Evolutionary conservation across 2,329 filamentous ascomycete genomes (phyloP).

Genomic region (Cordyceps farinosa): DNA sequence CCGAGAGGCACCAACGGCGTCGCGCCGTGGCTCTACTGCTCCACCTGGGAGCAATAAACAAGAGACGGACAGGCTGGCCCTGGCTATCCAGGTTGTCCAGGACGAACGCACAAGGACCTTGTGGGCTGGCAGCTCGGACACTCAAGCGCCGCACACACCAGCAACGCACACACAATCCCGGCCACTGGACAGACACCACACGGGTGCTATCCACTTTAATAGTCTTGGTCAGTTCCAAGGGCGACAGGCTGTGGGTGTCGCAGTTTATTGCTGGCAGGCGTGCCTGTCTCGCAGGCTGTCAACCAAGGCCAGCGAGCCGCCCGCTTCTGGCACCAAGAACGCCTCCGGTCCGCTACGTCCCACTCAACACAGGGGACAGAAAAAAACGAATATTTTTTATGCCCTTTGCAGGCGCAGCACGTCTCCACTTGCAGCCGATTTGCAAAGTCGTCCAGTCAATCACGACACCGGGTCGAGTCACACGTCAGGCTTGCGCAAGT

Average conservation of each 20-base stretch:
- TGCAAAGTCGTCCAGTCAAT: conserved; percentile 18
- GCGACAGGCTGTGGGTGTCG: not conserved
- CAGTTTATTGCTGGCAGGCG: not conserved
- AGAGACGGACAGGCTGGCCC: conserved; percentile 6
- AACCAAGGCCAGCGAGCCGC: not conserved
- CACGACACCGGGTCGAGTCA: conserved; percentile 20
- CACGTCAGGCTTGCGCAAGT: conserved; percentile 13
- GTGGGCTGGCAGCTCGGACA: conserved; percentile 14
- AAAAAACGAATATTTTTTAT: conserved; percentile 5
- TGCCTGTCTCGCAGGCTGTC: conserved; percentile 14
- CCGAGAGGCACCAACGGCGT: conserved; percentile 1
- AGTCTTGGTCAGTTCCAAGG: not conserved
- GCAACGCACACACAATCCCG: not conserved
- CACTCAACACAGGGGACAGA: not conserved
- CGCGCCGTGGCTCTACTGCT: not conserved
- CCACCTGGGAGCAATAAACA: conserved; percentile 11
- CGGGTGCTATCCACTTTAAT: conserved; percentile 10
- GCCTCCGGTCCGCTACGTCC: conserved; percentile 14
- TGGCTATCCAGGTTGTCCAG: conserved; percentile 15
- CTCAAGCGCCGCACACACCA: conserved; percentile 5
- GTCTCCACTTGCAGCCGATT: conserved; percentile 17
- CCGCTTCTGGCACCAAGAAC: conserved; percentile 11
- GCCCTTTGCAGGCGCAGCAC: conserved; percentile 14
- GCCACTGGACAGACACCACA: conserved; percentile 1
- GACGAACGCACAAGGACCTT: conserved; percentile 13